Percentiles rank a stretch among this genome's conserved stretches.
phyloP scores from a whole-genome alignment of 2,329 filamentous ascomycete species.

The Penicillium occitanis region DNA sequence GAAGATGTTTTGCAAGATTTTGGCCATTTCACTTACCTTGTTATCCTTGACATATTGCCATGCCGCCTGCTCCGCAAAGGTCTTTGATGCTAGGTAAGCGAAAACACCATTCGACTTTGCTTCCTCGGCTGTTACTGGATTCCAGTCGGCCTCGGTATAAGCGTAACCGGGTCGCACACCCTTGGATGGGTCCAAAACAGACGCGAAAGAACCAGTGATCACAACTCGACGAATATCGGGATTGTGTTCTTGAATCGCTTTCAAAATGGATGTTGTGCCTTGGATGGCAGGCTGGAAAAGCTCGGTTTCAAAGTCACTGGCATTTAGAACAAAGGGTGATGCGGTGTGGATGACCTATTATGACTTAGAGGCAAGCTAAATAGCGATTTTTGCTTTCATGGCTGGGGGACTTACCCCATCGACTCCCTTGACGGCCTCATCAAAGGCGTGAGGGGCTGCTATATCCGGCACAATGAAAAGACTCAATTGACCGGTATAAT shows the following conservation, averaged over 20 bases:
- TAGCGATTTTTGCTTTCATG: neutral
- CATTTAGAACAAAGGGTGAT: constrained; percentile 67
- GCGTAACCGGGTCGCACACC: constrained; percentile 37
- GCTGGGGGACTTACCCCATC: neutral
- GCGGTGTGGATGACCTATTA: constrained; percentile 64
- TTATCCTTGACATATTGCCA: constrained; percentile 56
- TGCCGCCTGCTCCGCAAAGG: constrained; percentile 53
- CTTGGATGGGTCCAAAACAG: constrained; percentile 41
- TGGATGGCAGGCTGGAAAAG: constrained; percentile 48
- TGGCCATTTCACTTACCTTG: neutral
- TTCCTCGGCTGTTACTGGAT: constrained; percentile 33
- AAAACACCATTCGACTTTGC: constrained; percentile 20
- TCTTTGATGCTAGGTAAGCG: constrained; percentile 9
- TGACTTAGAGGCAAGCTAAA: neutral
- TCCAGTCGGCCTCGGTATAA: constrained; percentile 36
- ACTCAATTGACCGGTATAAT: constrained; percentile 51
- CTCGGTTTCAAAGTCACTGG: constrained; percentile 37
- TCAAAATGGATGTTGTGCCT: constrained; percentile 59
- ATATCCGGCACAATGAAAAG: constrained; percentile 69
- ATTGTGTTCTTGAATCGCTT: constrained; percentile 56
- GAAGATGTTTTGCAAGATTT: neutral
- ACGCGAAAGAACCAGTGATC: constrained; percentile 64
- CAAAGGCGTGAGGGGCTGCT: constrained; percentile 1
- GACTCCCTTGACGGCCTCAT: constrained; percentile 8
- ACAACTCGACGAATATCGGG: constrained; percentile 68